Base-by-base conservation (phyloP, 805 yeast genomes). In the Wickerhamiella hasegawae region DNA sequence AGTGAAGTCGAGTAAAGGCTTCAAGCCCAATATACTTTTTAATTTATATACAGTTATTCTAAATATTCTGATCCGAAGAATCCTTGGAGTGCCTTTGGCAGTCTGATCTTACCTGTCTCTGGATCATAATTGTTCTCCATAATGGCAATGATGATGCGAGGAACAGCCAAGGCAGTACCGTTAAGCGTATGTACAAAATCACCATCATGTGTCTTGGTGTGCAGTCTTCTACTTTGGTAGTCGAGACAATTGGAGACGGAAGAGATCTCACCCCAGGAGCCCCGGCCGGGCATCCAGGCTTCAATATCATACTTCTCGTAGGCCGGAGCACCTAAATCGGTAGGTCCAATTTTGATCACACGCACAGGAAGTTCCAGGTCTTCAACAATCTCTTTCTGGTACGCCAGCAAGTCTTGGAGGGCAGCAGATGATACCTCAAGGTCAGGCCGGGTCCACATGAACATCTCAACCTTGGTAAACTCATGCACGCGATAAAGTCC, bases 221-320 rank as follows among this genome's bases (percentile, higher is more conserved):
- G 74, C 45, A 90, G 63, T 48, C 97, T 67, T 54, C 94, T 67
- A 5, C 93, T 60, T 58, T 90, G 98, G 54, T 71, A 90, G 45
- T 85, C 96, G 3, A 83, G 70, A 55, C 98, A 90, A 52, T 85
- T 87, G 2, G 96, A 84, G 1, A 92, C 68, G 20, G 94, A 81
- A 1, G 93, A 74, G 22, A 90, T 65, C 53, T 90, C 98, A 3
- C 98, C 98, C 82, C 93, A 87, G 2, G 60, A 54, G 1, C 82
- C 85, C 47, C 95, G 69, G 2, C 97, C 96, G 0, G 97, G 97
- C 97, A 90, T 87, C 84, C 94, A 82, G 0, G 85, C 94, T 57
- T 90, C 98, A 38, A 85, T 81, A 47, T 90, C 98, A 52, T 74
- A 82, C 53, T 90, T 90, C 49, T 79, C 76, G 55, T 66, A 72